Conservation (phyloP, 441 rosid genomes). For the Populus hybrid region DNA sequence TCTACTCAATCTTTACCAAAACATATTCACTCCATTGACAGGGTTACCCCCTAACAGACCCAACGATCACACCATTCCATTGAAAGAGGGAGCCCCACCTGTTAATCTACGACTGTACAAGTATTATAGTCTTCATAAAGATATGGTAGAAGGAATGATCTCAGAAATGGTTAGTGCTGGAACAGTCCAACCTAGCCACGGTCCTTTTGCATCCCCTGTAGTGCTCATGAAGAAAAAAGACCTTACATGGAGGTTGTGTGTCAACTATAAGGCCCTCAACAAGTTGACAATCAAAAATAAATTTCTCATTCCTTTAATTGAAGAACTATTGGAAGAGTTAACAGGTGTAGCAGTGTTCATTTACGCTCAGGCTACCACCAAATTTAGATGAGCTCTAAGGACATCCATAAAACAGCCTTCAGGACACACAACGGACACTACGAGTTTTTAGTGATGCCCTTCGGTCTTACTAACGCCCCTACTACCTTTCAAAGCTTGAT, state of each 20-base stretch:
- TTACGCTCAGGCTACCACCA: neutral
- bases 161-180: neutral
- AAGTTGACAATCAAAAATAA: neutral
- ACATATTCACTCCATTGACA: too few relatives aligned
- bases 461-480: neutral
- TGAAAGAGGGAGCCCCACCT: neutral
- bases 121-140: neutral
- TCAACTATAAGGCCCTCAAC: neutral
- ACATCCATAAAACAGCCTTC: neutral
- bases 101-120: neutral
- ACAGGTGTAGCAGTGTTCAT: neutral
- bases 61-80: too few relatives aligned
- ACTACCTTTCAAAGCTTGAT: neutral
- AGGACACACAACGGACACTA: neutral
- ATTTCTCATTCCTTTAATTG: neutral
- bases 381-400: neutral
- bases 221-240: conserved; percentile 2
- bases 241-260: neutral
- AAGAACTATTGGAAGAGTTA: neutral
- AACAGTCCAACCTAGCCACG: neutral
- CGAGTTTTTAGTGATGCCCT: neutral
- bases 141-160: neutral
- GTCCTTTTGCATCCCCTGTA: neutral
- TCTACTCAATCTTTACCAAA: too few relatives aligned
- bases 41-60: too few relatives aligned